phyloP scores from a whole-genome alignment of 179 eudicot species.

The Beta corolliflora region DNA sequence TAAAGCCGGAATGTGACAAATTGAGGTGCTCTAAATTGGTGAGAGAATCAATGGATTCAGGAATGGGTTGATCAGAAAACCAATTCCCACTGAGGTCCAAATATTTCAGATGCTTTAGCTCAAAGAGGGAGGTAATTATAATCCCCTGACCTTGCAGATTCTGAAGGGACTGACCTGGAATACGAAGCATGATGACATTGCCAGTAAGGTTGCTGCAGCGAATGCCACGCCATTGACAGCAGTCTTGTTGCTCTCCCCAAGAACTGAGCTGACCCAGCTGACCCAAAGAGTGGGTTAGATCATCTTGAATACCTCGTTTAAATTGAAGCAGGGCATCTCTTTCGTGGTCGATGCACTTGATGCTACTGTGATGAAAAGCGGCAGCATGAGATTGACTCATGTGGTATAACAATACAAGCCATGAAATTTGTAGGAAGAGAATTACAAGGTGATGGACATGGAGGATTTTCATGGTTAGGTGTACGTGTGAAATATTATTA shows the following conservation, averaged over 20 bases:
- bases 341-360: neutral
- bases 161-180: no score
- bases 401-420: no score
- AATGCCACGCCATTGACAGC: conserved; percentile 30
- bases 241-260: conserved; percentile 17
- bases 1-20: neutral
- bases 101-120: no score
- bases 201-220: conserved; percentile 20
- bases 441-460: no score
- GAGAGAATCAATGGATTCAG: conserved; percentile 25
- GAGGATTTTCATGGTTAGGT: no score
- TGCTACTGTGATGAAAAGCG: neutral
- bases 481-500: no score
- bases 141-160: no score
- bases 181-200: conserved; percentile 17
- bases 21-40: conserved; percentile 23
- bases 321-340: conserved; percentile 26
- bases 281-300: no score
- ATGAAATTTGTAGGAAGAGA: no score
- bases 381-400: no score
- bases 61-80: conserved; percentile 15
- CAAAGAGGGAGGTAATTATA: no score
- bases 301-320: neutral
- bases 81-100: conserved; percentile 22
- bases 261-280: conserved; percentile 10